Percentiles rank a stretch among this genome's conserved stretches.
These are phyloP conservation scores for Aspergillus sp. DNA, from an alignment of 2,329 filamentous ascomycete genomes.

Conservation along the genomic window DNA sequence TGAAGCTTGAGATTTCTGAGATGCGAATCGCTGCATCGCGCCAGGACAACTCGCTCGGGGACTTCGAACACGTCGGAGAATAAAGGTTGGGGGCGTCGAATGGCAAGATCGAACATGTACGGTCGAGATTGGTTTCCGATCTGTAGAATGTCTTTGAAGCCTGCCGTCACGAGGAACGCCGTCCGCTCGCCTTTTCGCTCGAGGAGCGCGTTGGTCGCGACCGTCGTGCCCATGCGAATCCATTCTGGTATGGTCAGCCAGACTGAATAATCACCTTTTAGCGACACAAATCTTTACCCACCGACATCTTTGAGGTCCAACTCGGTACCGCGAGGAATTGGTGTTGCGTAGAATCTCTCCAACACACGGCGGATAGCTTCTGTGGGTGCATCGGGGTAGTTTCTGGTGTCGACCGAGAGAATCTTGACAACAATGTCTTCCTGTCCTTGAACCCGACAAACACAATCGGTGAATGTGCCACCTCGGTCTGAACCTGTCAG, in stretches of 20 bases:
- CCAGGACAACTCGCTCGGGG: conserved; percentile 65
- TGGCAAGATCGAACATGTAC: conserved; percentile 88
- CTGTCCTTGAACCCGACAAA: neutral
- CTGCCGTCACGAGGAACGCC: conserved; percentile 82
- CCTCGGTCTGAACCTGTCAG: neutral
- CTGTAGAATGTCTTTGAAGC: conserved; percentile 83
- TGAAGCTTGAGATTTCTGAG: no score
- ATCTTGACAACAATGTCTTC: conserved; percentile 71
- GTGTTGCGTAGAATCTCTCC: conserved; percentile 71
- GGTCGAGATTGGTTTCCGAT: conserved; percentile 92
- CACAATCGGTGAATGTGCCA: neutral
- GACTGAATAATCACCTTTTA: no score
- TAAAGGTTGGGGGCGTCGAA: conserved; percentile 82
- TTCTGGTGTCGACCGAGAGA: conserved; percentile 83
- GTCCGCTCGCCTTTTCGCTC: conserved; percentile 90
- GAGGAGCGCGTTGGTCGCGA: conserved; percentile 88
- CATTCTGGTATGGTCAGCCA: conserved; percentile 33
- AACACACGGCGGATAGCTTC: conserved; percentile 88
- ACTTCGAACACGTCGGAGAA: conserved; percentile 82
- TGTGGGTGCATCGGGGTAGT: conserved; percentile 87
- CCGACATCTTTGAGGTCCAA: conserved; percentile 83
- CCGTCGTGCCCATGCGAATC: conserved; percentile 94
- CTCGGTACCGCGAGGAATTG: conserved; percentile 76
- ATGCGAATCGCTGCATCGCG: no score
- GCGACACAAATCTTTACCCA: no score